Evolutionary conservation across 2,329 filamentous ascomycete genomes (phyloP).

Genomic region (Phialophora macrospora): DNA sequence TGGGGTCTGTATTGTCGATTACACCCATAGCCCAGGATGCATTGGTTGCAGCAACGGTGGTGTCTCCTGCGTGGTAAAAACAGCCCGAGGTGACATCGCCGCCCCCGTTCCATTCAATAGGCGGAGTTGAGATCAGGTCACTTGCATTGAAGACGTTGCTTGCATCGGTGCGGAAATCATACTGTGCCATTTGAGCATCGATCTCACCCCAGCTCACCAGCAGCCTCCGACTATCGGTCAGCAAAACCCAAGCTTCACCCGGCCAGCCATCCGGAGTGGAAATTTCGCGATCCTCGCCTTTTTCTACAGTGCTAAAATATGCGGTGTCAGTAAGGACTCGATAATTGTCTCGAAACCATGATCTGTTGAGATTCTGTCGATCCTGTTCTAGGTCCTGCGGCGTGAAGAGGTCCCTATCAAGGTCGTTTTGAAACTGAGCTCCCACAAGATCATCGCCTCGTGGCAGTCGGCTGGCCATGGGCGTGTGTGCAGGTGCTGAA

Average conservation of each 20-base stretch:
- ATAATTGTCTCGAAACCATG: conserved; percentile 55
- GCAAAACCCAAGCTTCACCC: conserved; percentile 62
- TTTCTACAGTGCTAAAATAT: conserved; percentile 55
- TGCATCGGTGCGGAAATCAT: conserved; percentile 60
- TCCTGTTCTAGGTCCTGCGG: conserved; percentile 57
- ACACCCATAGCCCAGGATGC: conserved; percentile 59
- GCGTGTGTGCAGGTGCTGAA: conserved; percentile 48
- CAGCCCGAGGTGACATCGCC: conserved; percentile 59
- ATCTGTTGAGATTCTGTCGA: conserved; percentile 61
- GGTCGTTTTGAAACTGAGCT: conserved; percentile 53
- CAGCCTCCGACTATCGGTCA: conserved; percentile 59
- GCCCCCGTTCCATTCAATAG: conserved; percentile 40
- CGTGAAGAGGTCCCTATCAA: conserved; percentile 54
- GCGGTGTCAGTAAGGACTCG: conserved; percentile 40
- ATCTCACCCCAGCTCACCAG: conserved; percentile 61
- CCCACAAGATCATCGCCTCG: conserved; percentile 52
- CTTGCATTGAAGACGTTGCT: conserved; percentile 57
- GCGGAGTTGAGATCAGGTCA: conserved; percentile 45
- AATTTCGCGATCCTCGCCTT: conserved; percentile 40
- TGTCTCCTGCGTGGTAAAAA: conserved; percentile 54
- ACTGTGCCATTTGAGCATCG: conserved; percentile 61
- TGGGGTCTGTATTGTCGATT: conserved; percentile 32
- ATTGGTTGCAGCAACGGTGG: conserved; percentile 52
- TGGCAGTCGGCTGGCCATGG: conserved; percentile 54
- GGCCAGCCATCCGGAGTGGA: conserved; percentile 67